These are phyloP conservation scores for Cladophialophora yegresii DNA, from an alignment of 2,329 filamentous ascomycete genomes.

Conservation along the genomic window DNA sequence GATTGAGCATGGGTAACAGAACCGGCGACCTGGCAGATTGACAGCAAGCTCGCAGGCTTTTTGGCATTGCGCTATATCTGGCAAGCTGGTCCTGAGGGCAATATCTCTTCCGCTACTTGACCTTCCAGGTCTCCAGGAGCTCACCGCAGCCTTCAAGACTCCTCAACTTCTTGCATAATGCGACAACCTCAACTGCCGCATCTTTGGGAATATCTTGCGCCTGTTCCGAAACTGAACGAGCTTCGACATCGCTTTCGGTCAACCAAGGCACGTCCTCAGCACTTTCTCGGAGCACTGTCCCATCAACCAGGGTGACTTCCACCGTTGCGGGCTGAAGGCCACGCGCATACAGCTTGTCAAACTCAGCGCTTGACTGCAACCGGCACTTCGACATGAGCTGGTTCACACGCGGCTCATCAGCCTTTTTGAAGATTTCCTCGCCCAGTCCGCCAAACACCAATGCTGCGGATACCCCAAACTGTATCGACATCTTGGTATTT, in stretches of 20 bases:
- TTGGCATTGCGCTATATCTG: background rate
- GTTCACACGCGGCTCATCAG: constrained; percentile 6
- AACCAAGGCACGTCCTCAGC: constrained; percentile 22
- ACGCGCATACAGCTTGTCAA: constrained; percentile 6
- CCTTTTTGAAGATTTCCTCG: constrained; percentile 13
- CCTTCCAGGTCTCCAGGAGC: background rate
- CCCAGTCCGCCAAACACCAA: constrained; percentile 16
- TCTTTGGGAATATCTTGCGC: background rate
- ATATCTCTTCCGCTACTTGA: background rate
- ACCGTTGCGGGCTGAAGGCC: constrained; percentile 23
- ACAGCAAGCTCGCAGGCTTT: background rate
- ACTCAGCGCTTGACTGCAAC: constrained; percentile 5
- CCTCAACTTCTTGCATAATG: background rate
- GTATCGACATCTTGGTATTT: constrained; percentile 25
- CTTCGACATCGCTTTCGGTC: constrained; percentile 10
- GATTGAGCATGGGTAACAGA: background rate
- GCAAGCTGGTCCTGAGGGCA: background rate
- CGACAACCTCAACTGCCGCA: constrained; percentile 4
- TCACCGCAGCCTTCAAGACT: background rate
- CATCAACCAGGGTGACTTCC: constrained; percentile 14
- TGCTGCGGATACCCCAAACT: constrained; percentile 18
- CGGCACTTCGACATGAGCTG: constrained; percentile 10
- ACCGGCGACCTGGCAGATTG: background rate
- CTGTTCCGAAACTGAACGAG: constrained; percentile 7
- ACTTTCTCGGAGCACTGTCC: background rate